These are phyloP conservation scores for Alternaria tenuissima DNA, from an alignment of 2,329 filamentous ascomycete species.

Conservation along the genomic window DNA sequence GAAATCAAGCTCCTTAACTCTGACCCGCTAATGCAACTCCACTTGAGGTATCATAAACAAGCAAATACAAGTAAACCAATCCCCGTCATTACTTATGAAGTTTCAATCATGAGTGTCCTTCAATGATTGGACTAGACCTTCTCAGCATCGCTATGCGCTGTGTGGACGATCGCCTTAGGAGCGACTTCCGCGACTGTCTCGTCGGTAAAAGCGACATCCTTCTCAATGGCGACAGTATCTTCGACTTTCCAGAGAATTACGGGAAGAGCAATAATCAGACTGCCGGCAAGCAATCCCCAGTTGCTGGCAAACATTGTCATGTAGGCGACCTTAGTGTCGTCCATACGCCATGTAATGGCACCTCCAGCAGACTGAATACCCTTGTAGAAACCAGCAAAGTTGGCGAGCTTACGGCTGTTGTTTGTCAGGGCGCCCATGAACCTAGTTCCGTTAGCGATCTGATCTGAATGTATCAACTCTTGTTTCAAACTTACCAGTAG, in stretches of 20 bases:
- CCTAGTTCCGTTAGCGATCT: not conserved
- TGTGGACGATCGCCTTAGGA: conserved; percentile 34
- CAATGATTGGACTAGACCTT: conserved; percentile 35
- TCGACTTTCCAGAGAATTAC: conserved; percentile 81
- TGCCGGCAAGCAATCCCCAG: conserved; percentile 79
- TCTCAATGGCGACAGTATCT: conserved; percentile 80
- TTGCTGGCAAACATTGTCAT: conserved; percentile 75
- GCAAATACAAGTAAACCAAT: conserved; percentile 16
- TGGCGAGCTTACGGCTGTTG: conserved; percentile 89
- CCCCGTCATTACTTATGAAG: conserved; percentile 19
- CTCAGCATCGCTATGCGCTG: conserved; percentile 28
- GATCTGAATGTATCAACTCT: not conserved
- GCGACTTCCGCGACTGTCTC: conserved; percentile 78
- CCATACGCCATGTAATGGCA: conserved; percentile 77
- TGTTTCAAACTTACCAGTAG: conserved; percentile 74
- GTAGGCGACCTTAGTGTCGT: conserved; percentile 66
- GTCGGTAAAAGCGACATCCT: conserved; percentile 85
- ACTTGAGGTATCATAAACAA: conserved; percentile 32
- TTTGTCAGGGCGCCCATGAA: conserved; percentile 90
- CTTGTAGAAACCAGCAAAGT: conserved; percentile 91
- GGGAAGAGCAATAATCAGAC: conserved; percentile 78
- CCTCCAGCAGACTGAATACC: conserved; percentile 87
- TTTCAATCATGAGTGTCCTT: conserved; percentile 14
- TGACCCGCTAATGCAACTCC: conserved; percentile 24
- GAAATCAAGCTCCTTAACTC: conserved; percentile 29